phyloP scores from a whole-genome alignment of 371 early-diverging fungal genomes.

The Mucor lusitanicus region DNA sequence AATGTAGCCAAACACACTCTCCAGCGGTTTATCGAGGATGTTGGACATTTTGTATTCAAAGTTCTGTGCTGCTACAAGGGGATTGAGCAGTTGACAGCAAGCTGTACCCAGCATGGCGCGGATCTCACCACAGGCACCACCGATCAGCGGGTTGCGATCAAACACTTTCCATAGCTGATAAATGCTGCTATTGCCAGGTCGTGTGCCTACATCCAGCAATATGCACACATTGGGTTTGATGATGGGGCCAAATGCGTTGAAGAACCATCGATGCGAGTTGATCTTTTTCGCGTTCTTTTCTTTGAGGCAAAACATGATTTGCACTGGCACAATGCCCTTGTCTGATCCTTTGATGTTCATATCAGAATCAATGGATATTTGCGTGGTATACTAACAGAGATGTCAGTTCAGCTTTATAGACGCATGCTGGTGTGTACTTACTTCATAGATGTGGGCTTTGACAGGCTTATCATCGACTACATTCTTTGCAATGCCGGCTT shows the following conservation, averaged over 20 bases:
- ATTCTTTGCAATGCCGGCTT: slow-evolving; percentile 74
- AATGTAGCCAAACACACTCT: slow-evolving; percentile 86
- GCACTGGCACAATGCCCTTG: slow-evolving; percentile 77
- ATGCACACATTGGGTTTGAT: slow-evolving; percentile 79
- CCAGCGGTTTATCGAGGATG: slow-evolving; percentile 87
- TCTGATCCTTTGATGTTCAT: slow-evolving; percentile 73
- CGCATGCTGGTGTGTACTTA: slow-evolving; percentile 11
- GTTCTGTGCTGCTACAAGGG: slow-evolving; percentile 83
- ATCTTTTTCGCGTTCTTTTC: slow-evolving; percentile 75
- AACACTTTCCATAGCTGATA: slow-evolving; percentile 85
- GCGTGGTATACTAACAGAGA: slow-evolving; percentile 77
- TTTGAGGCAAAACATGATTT: slow-evolving; percentile 82
- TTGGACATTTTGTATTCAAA: slow-evolving; percentile 87
- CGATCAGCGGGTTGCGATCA: slow-evolving; percentile 66
- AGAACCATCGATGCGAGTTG: slow-evolving; percentile 92
- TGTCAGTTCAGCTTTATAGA: background rate
- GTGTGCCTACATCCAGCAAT: slow-evolving; percentile 83
- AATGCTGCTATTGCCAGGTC: slow-evolving; percentile 69
- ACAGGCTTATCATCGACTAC: slow-evolving; percentile 63
- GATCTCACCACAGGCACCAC: slow-evolving; percentile 90
- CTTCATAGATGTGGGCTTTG: slow-evolving; percentile 83
- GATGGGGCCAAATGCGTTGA: slow-evolving; percentile 80
- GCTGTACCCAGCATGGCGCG: slow-evolving; percentile 73
- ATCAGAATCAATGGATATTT: slow-evolving; percentile 76
- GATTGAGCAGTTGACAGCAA: slow-evolving; percentile 71